Evolutionary conservation across 331 rosid genomes (phyloP).

Genomic region (Phaseolus coccineus): DNA sequence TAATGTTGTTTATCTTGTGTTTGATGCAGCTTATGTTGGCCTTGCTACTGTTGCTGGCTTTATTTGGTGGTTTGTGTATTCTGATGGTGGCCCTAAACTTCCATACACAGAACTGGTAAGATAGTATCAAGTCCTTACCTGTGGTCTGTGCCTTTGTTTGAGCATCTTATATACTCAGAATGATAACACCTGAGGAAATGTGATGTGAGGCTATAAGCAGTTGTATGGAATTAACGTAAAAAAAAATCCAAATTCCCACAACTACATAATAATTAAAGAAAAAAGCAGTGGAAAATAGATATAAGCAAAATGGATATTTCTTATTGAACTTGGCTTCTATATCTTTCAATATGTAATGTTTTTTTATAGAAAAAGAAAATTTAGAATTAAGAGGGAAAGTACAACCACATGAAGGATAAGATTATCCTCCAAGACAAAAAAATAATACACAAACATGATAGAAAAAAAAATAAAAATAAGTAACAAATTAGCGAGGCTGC

Average conservation of each 20-base stretch:
- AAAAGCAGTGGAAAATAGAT: slow-evolving; percentile 6
- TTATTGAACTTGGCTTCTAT: slow-evolving; percentile 8
- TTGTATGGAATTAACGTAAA: slow-evolving; percentile 4
- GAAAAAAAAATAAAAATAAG: background rate
- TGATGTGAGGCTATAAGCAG: slow-evolving; percentile 14
- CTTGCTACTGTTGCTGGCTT: slow-evolving; percentile 95
- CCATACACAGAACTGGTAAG: slow-evolving; percentile 90
- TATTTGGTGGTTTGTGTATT: slow-evolving; percentile 96
- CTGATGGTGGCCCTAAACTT: slow-evolving; percentile 85
- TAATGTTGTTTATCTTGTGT: slow-evolving; percentile 40
- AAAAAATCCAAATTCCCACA: background rate
- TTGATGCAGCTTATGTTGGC: slow-evolving; percentile 95
- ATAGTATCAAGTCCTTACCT: slow-evolving; percentile 39
- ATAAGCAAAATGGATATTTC: slow-evolving; percentile 26
- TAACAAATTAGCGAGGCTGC: slow-evolving; percentile 32
- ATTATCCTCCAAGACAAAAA: slow-evolving; percentile 2
- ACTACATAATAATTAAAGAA: background rate
- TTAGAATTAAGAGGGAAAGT: background rate
- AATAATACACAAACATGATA: background rate
- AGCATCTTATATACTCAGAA: slow-evolving; percentile 13
- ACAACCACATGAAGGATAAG: slow-evolving; percentile 13
- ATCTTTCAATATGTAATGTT: slow-evolving; percentile 1
- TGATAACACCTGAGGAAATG: slow-evolving; percentile 34
- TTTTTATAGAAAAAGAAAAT: slow-evolving; percentile 7
- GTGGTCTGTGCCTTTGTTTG: slow-evolving; percentile 29